These are phyloP conservation scores for Fusarium sp. DNA, from an alignment of 2,329 filamentous ascomycete species.

Conservation along the genomic window DNA sequence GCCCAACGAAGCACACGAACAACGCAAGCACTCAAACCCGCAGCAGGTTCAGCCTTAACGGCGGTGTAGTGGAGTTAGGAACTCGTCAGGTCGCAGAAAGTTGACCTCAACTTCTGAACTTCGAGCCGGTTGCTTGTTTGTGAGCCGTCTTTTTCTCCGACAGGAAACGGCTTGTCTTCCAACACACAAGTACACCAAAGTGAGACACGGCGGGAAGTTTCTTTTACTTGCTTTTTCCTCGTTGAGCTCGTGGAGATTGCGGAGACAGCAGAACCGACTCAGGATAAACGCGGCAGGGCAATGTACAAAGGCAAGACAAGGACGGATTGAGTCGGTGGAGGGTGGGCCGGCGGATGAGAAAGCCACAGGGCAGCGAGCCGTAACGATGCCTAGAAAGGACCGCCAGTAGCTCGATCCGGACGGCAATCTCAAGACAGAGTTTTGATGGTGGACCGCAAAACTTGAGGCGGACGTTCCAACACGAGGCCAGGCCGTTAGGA, in stretches of 20 bases:
- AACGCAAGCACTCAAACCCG: conserved; percentile 28
- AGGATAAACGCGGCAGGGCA: conserved; percentile 32
- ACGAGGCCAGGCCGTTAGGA: conserved; percentile 40
- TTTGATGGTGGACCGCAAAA: conserved; percentile 27
- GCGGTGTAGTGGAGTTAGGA: conserved; percentile 19
- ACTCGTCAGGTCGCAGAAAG: conserved; percentile 24
- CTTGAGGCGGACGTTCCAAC: conserved; percentile 36
- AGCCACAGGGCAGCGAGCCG: conserved; percentile 29
- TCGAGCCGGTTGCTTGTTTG: conserved; percentile 25
- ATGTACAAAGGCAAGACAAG: conserved; percentile 25
- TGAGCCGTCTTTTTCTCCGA: conserved; percentile 20
- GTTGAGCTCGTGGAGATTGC: conserved; percentile 38
- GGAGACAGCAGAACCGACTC: conserved; percentile 28
- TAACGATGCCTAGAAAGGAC: conserved; percentile 28
- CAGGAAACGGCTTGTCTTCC: conserved; percentile 21
- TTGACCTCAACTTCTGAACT: conserved; percentile 21
- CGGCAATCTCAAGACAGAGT: conserved; percentile 26
- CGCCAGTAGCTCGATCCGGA: conserved; percentile 37
- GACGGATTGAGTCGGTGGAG: conserved; percentile 31
- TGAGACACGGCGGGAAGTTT: conserved; percentile 41
- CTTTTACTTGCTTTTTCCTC: conserved; percentile 38
- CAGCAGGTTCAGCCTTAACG: conserved; percentile 19
- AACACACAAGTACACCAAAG: conserved; percentile 30
- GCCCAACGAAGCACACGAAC: conserved; percentile 10
- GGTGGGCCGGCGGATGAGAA: conserved; percentile 30